Percentiles rank a stretch among this genome's conserved stretches.
Conservation (phyloP, 208 protist genomes). For the Entamoeba dispar region DNA sequence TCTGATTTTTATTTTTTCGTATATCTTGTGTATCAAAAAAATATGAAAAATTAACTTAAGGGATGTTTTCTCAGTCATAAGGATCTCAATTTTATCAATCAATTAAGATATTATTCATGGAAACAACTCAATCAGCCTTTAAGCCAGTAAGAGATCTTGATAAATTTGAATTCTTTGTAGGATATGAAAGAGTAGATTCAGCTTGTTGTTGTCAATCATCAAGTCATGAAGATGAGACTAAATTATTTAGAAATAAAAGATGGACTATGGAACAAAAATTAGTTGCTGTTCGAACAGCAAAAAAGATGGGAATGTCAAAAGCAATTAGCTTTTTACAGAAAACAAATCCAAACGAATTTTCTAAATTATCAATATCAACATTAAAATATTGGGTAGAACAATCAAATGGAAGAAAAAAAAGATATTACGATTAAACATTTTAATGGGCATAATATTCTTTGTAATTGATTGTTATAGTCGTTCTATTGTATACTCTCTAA, state of each 20-base stretch:
- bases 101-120: too few relatives aligned
- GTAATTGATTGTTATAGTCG: too few relatives aligned
- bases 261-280: not conserved
- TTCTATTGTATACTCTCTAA: too few relatives aligned
- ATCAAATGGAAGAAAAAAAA: not conserved
- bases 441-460: not conserved
- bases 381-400: not conserved
- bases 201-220: not conserved
- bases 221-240: not conserved
- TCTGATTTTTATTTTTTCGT: too few relatives aligned
- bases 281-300: not conserved
- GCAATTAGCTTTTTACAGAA: not conserved
- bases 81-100: too few relatives aligned
- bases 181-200: not conserved
- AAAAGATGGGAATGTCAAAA: not conserved
- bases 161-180: not conserved
- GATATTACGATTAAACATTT: not conserved
- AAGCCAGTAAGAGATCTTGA: not conserved
- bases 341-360: not conserved
- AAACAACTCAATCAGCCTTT: not conserved
- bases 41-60: too few relatives aligned
- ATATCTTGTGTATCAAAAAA: too few relatives aligned
- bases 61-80: too few relatives aligned
- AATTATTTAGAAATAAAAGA: not conserved
- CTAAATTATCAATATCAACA: not conserved